Evolutionary conservation across 2,329 filamentous ascomycete genomes (phyloP), one percentile per base, ranked within the genome.

Genomic region (Malbranchea cinnamomea): DNA sequence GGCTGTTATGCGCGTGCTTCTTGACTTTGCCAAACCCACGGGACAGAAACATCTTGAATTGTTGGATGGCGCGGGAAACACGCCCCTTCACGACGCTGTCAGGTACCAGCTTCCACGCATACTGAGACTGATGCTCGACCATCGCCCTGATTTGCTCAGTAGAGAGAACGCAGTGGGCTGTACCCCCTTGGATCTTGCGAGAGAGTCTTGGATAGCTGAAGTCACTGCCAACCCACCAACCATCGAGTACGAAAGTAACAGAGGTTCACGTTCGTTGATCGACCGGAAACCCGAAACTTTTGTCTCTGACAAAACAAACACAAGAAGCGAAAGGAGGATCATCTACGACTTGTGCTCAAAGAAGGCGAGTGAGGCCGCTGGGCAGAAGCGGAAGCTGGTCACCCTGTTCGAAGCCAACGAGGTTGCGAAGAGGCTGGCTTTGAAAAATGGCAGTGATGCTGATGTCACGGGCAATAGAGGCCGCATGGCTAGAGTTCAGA

Each of bases 151-250:
- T 15, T 59, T 84, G 2, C 55, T 83, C 0, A 65, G 69, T 41
- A 68, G 74, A 13, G 82, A 89, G 48, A 85, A 85, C 41, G 71
- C 78, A 0, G 78, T 78, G 0, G 82, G 82, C 2, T 65, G 69
- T 10, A 89, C 80, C 0, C 76, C 81, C 0, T 62, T 66, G 16
- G 80, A 89, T 11, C 37, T 53, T 18, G 47, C 46, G 2, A 42
- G 42, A 5, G 42, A 45, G 19, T 33, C 33, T 5, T 54, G 50
- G 50, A 28, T 47, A 5, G 33, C 41, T 1, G 28, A 45, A 3
- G 40, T 30, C 2, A 50, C 47, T 5, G 28, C 22, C 0, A 18
- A 33, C 2, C 39, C 41, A 9, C 41, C 30, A 26, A 8, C 16
- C 13, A 30, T 33, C 11, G n/a, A n/a, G n/a, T n/a, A n/a, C n/a